These are phyloP conservation scores for Entomortierella chlamydospora DNA, from an alignment of 192 early-diverging fungal genomes.

Conservation along the genomic window DNA sequence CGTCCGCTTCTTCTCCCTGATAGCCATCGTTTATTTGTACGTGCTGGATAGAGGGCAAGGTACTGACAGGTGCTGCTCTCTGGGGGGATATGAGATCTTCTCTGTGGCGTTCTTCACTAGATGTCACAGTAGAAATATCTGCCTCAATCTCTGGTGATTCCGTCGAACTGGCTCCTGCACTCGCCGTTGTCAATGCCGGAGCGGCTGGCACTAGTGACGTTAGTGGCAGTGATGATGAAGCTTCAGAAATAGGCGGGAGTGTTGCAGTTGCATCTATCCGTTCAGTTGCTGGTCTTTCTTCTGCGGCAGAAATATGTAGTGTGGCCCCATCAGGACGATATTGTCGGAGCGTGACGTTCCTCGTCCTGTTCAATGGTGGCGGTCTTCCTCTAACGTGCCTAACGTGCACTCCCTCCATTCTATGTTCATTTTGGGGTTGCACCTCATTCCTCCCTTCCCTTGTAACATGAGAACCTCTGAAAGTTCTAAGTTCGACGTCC, in stretches of 20 bases:
- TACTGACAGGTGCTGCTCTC: not conserved
- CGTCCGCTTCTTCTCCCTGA: slow-evolving; percentile 21
- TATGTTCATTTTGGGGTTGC: not conserved
- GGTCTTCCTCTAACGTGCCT: slow-evolving; percentile 38
- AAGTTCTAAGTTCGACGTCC: too few relatives aligned
- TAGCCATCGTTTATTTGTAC: slow-evolving; percentile 38
- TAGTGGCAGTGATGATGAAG: too few relatives aligned
- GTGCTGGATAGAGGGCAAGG: slow-evolving; percentile 25
- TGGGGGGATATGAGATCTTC: not conserved
- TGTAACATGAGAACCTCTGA: too few relatives aligned
- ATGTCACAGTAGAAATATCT: not conserved
- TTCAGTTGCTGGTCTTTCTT: too few relatives aligned
- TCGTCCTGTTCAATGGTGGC: slow-evolving; percentile 21
- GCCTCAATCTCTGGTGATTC: not conserved
- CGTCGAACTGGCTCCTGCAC: too few relatives aligned
- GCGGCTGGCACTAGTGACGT: too few relatives aligned
- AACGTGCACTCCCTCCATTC: slow-evolving; percentile 27
- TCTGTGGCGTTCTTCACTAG: not conserved
- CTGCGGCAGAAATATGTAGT: too few relatives aligned
- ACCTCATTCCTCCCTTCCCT: too few relatives aligned
- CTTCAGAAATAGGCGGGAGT: too few relatives aligned
- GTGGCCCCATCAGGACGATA: too few relatives aligned
- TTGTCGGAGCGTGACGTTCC: not conserved
- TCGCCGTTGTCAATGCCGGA: too few relatives aligned
- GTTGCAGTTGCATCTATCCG: too few relatives aligned